phyloP scores from a whole-genome alignment of 1,139 yeast species.

The Saccharomyces hybrid region DNA sequence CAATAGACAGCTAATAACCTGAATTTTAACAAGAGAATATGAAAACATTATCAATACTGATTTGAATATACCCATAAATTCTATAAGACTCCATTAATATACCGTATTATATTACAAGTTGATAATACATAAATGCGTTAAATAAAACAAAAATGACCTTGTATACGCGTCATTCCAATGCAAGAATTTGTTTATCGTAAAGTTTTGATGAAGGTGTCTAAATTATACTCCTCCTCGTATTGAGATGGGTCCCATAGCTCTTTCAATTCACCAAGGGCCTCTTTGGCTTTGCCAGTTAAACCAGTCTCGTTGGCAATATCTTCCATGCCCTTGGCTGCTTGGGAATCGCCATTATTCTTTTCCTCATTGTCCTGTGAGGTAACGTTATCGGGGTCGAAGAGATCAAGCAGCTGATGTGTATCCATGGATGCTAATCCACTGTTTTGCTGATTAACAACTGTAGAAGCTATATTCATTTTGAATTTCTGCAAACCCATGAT shows the following conservation, averaged over 20 bases:
- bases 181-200: slow-evolving; percentile 34
- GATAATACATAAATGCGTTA: slow-evolving; percentile 1
- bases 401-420: slow-evolving; percentile 84
- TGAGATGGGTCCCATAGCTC: slow-evolving; percentile 96
- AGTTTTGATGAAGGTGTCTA: slow-evolving; percentile 85
- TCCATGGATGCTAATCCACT: slow-evolving; percentile 94
- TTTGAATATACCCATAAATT: not conserved
- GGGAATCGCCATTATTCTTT: slow-evolving; percentile 15
- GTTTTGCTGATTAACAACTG: slow-evolving; percentile 94
- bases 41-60: slow-evolving; percentile 4
- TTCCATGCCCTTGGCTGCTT: slow-evolving; percentile 29
- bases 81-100: slow-evolving; percentile 2
- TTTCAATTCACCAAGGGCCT: slow-evolving; percentile 68
- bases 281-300: slow-evolving; percentile 36
- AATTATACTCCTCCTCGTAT: slow-evolving; percentile 91
- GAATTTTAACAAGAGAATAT: not conserved
- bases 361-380: slow-evolving; percentile 37
- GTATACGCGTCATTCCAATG: not conserved
- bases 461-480: slow-evolving; percentile 94
- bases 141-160: slow-evolving; percentile 2
- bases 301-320: slow-evolving; percentile 38
- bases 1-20: not conserved
- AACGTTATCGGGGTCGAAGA: slow-evolving; percentile 55
- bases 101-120: slow-evolving; percentile 1
- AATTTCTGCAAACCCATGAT: slow-evolving; percentile 98